These are phyloP conservation scores for Vanrija humicola DNA, from an alignment of 1,284 basidiomycete species.

Conservation along the genomic window DNA sequence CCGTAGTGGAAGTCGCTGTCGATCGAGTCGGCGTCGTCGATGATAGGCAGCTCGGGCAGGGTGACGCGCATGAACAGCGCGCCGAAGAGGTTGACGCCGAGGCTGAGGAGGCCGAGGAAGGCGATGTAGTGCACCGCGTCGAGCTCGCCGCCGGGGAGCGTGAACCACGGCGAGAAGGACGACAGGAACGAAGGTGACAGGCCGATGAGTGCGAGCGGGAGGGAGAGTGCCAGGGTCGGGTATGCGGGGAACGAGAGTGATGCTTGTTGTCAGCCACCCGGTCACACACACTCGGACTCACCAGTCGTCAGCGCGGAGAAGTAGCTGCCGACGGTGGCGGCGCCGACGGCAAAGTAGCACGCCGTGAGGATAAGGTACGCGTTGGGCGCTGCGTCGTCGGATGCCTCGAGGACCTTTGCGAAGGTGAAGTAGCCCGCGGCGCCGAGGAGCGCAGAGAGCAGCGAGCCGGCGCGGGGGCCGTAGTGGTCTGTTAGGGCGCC, in stretches of 20 bases:
- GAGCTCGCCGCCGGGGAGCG: slow-evolving; percentile 29
- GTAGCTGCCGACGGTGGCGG: slow-evolving; percentile 46
- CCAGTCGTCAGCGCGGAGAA: slow-evolving; percentile 46
- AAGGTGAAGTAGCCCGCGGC: slow-evolving; percentile 44
- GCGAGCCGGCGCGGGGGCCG: slow-evolving; percentile 44
- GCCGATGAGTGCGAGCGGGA: slow-evolving; percentile 45
- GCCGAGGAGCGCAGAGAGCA: slow-evolving; percentile 38
- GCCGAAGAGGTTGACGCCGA: slow-evolving; percentile 42
- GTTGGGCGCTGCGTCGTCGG: neutral
- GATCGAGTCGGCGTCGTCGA: slow-evolving; percentile 1
- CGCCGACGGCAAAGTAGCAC: slow-evolving; percentile 45
- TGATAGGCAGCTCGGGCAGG: slow-evolving; percentile 11
- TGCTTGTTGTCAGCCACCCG: slow-evolving; percentile 22
- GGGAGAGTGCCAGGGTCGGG: slow-evolving; percentile 46
- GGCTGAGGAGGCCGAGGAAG: slow-evolving; percentile 42
- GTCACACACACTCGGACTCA: slow-evolving; percentile 11
- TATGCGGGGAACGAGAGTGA: slow-evolving; percentile 46
- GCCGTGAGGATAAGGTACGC: slow-evolving; percentile 34
- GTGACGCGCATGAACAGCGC: slow-evolving; percentile 43
- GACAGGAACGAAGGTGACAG: slow-evolving; percentile 45
- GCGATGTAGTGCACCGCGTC: slow-evolving; percentile 38
- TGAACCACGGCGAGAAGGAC: slow-evolving; percentile 30
- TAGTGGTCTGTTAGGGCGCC: slow-evolving; percentile 43
- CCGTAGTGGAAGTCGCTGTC: neutral
- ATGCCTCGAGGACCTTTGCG: slow-evolving; percentile 26